Percentiles rank a stretch among this genome's conserved stretches.
Evolutionary conservation across 495 filamentous ascomycete genomes (phyloP).

Genomic region (Hypoxylon fragiforme): DNA sequence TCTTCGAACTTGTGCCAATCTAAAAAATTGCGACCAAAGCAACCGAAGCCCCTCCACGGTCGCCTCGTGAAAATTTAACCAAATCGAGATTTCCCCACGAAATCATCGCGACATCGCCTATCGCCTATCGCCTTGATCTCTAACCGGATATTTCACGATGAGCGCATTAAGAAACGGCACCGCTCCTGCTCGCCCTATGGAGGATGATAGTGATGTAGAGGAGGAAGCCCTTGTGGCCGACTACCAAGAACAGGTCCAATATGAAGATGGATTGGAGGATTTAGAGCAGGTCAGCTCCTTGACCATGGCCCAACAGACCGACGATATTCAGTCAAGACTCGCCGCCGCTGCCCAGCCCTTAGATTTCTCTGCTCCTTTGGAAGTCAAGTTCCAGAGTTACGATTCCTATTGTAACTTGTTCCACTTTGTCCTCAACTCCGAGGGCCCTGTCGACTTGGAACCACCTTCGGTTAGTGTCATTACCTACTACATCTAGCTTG

Average conservation of each 20-base stretch:
- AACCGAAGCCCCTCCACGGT: constrained; percentile 33
- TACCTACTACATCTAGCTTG: too few relatives aligned
- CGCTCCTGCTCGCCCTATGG: constrained; percentile 57
- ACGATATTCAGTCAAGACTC: constrained; percentile 89
- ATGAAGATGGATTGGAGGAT: constrained; percentile 81
- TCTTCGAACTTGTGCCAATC: background rate
- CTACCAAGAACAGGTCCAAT: constrained; percentile 92
- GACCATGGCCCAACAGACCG: constrained; percentile 58
- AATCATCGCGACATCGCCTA: too few relatives aligned
- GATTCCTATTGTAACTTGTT: constrained; percentile 99
- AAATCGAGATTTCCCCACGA: constrained; percentile 20
- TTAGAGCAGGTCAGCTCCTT: constrained; percentile 63
- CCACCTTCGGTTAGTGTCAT: constrained; percentile 78
- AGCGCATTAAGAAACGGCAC: constrained; percentile 55
- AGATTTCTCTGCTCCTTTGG: constrained; percentile 90
- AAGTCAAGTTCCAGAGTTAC: constrained; percentile 96
- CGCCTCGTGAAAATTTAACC: constrained; percentile 7
- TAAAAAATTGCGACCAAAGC: constrained; percentile 33
- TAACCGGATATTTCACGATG: constrained; percentile 51
- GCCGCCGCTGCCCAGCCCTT: constrained; percentile 88
- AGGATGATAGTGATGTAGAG: constrained; percentile 87
- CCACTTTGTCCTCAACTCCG: constrained; percentile 98
- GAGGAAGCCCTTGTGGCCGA: constrained; percentile 93
- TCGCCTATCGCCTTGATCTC: too few relatives aligned
- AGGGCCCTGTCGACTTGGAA: constrained; percentile 95